Conservation (phyloP, 2,329 filamentous ascomycete genomes). For the Colletotrichum eleusines region DNA sequence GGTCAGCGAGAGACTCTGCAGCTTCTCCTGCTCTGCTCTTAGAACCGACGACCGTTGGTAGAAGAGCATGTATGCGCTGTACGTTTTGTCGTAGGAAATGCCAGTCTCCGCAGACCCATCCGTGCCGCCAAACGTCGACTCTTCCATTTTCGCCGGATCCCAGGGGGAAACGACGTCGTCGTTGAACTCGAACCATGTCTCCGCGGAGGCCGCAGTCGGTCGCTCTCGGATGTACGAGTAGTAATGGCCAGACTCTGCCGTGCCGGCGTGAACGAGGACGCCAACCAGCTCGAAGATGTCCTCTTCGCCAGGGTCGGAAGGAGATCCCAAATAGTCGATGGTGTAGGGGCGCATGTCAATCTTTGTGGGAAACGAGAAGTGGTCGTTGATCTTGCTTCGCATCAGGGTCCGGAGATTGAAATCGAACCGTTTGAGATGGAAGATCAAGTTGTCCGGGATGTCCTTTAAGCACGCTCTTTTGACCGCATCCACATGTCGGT, state of each 20-base stretch:
- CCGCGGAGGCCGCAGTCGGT: slow-evolving; percentile 62
- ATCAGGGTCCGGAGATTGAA: slow-evolving; percentile 83
- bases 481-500: slow-evolving; percentile 90
- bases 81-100: slow-evolving; percentile 73
- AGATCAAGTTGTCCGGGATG: slow-evolving; percentile 92
- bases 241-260: slow-evolving; percentile 94
- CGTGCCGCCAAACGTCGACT: slow-evolving; percentile 82
- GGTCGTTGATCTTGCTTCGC: slow-evolving; percentile 94
- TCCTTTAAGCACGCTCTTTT: slow-evolving; percentile 94
- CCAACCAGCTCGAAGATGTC: slow-evolving; percentile 96
- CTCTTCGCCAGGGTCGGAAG: slow-evolving; percentile 64
- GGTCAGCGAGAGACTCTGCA: slow-evolving; percentile 52
- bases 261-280: slow-evolving; percentile 91
- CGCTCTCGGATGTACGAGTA: slow-evolving; percentile 94
- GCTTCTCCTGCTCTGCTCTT: slow-evolving; percentile 61
- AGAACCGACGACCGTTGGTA: slow-evolving; percentile 85
- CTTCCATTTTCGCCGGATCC: slow-evolving; percentile 79
- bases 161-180: slow-evolving; percentile 85
- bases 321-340: slow-evolving; percentile 81
- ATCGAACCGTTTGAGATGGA: slow-evolving; percentile 91
- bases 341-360: slow-evolving; percentile 94
- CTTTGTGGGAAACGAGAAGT: slow-evolving; percentile 85
- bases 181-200: slow-evolving; percentile 91
- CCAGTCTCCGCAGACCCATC: slow-evolving; percentile 64
- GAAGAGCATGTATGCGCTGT: slow-evolving; percentile 98